Evolutionary conservation across 1,284 basidiomycete species (phyloP).

Genomic region (Ustilago esculenta): DNA sequence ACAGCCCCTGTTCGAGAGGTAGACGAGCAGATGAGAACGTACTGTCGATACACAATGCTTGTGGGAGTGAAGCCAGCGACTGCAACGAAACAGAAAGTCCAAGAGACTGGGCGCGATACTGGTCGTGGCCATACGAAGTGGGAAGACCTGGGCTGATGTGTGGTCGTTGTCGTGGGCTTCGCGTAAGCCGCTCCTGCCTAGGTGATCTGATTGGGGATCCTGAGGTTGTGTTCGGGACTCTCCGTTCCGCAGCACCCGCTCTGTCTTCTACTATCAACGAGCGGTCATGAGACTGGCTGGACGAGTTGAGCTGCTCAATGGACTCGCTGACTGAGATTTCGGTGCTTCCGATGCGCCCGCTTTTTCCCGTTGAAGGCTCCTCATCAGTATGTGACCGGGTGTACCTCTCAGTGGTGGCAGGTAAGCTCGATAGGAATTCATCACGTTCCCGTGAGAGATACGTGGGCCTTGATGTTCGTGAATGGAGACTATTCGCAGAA

Average conservation of each 20-base stretch:
- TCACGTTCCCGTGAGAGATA: neutral
- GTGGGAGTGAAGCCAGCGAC: neutral
- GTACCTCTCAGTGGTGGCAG: neutral
- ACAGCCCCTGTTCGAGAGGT: neutral
- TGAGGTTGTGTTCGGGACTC: too few species aligned
- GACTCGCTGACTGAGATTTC: conserved; percentile 6
- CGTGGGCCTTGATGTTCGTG: neutral
- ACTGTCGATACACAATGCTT: neutral
- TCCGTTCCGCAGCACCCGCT: neutral
- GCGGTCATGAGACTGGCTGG: neutral
- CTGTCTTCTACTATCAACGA: neutral
- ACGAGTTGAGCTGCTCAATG: conserved; percentile 11
- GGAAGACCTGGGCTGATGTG: conserved; percentile 11
- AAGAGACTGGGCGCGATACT: neutral
- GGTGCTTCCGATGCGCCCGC: neutral
- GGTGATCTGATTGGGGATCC: neutral
- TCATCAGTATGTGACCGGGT: neutral
- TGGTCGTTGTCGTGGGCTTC: conserved; percentile 3
- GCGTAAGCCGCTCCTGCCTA: neutral
- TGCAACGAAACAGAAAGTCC: neutral
- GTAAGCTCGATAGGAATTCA: neutral
- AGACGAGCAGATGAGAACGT: neutral
- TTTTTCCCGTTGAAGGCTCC: neutral
- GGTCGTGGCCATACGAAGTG: conserved; percentile 9
- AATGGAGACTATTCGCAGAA: too few species aligned